Percentiles rank a stretch among this genome's conserved stretches.
Conservation (phyloP, 2,329 filamentous ascomycete species). For the Allantophomopsis cytisporea region DNA sequence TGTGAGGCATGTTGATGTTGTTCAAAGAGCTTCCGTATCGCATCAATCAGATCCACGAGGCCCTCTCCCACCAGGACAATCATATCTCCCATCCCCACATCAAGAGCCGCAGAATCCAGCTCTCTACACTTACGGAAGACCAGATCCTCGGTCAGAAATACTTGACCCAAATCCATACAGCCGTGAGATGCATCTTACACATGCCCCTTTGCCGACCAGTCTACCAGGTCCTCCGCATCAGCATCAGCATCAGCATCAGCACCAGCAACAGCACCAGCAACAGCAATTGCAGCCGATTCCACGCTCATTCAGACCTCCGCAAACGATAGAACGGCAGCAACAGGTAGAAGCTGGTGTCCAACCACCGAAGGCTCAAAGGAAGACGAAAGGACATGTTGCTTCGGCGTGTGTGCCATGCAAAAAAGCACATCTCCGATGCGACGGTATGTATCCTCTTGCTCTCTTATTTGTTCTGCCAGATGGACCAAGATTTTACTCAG, state of each 20-base stretch:
- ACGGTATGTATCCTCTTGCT: slow-evolving; percentile 38
- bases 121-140: slow-evolving; percentile 6
- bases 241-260: slow-evolving; percentile 6
- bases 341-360: slow-evolving; percentile 1
- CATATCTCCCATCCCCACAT: slow-evolving; percentile 13
- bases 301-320: slow-evolving; percentile 2
- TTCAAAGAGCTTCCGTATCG: too few species aligned
- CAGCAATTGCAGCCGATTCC: slow-evolving; percentile 8
- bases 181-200: too few species aligned
- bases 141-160: background rate
- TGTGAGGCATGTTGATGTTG: too few species aligned
- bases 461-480: slow-evolving; percentile 4
- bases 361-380: slow-evolving; percentile 46
- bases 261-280: slow-evolving; percentile 7
- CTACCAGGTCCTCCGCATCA: slow-evolving; percentile 7
- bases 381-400: slow-evolving; percentile 70
- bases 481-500: slow-evolving; percentile 1
- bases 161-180: too few species aligned
- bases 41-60: too few species aligned
- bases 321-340: slow-evolving; percentile 9
- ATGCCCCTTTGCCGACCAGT: too few species aligned
- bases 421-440: slow-evolving; percentile 64
- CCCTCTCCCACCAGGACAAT: too few species aligned
- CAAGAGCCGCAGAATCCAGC: slow-evolving; percentile 17
- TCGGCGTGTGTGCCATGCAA: slow-evolving; percentile 81